Evolutionary conservation across 805 yeast genomes (phyloP).

Genomic region (Candida ortonii): DNA sequence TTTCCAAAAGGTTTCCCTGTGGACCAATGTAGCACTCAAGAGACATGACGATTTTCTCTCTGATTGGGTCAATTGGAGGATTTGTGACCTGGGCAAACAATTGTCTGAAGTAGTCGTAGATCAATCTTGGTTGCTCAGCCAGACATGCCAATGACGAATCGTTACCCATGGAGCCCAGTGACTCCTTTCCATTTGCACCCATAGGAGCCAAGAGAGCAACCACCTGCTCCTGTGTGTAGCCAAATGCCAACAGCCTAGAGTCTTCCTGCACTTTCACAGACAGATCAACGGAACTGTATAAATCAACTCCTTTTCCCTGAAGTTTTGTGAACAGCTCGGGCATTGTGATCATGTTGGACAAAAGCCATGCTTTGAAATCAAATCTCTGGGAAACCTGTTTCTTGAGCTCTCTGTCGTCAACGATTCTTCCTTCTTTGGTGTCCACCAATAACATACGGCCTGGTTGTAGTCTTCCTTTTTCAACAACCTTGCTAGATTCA

Average conservation of each 20-base stretch:
- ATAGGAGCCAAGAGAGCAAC: constrained; percentile 83
- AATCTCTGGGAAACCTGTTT: constrained; percentile 71
- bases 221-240: constrained; percentile 93
- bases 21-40: constrained; percentile 97
- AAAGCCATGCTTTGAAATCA: constrained; percentile 93
- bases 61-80: constrained; percentile 97
- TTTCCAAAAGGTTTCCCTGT: constrained; percentile 93
- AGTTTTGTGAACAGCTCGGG: constrained; percentile 69
- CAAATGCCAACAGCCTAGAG: constrained; percentile 80
- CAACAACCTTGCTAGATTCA: constrained; percentile 74
- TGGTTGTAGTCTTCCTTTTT: constrained; percentile 93
- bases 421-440: constrained; percentile 87
- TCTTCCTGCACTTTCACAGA: constrained; percentile 65
- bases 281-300: constrained; percentile 27
- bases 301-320: constrained; percentile 36
- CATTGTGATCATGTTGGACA: constrained; percentile 81
- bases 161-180: constrained; percentile 98
- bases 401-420: constrained; percentile 89
- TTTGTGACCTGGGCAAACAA: constrained; percentile 97
- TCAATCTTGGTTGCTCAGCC: constrained; percentile 84
- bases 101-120: constrained; percentile 93
- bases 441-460: constrained; percentile 96
- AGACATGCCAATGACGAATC: constrained; percentile 94
- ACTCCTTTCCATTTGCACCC: constrained; percentile 91
- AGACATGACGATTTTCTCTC: constrained; percentile 96